Base-by-base conservation (phyloP, 2,329 filamentous ascomycete genomes). In the Xylariaceae sp. region DNA sequence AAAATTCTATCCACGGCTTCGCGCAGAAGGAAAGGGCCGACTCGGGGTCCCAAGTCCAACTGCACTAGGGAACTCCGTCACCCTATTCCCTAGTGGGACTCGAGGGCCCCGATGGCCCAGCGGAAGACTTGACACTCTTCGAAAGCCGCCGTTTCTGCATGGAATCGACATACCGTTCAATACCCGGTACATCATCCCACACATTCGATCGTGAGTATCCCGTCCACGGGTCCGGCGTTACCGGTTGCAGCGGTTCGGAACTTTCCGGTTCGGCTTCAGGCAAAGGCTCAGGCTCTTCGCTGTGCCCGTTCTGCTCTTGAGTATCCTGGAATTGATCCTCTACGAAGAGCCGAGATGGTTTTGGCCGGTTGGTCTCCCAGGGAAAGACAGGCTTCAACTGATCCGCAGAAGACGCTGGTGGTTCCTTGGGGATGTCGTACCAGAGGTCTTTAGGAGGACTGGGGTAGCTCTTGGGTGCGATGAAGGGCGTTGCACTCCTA, bases 101-200 rank as follows among this genome's bases (percentile, higher is more conserved):
- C 10, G 66, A 67, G 53, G 71, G 50, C 39, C 51, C 63, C 45
- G 72, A 64, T 23, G 59, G 62, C 51, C 68, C 69, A 34, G 67
- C 67, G 53, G 64, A 9, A 42, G 37, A 67, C 61, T 73, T 72
- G 52, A 70, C 66, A 62, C 71, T 74, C 49, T 64, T 69, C 47
- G 69, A 66, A 51, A 77, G 76, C 53, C 74, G 76, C 69, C 84
- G 81, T 72, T 87, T 85, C 67, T 88, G 86, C 58, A 96, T 78
- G 56, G 84, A 82, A 64, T 90, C 89, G 57, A 97, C 89, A 71
- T 97, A 99, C 64, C 84, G 83, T 68, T 90, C 87, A 67, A 99
- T 99, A 65, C 90, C 88, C 10, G 90, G 89, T 55, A 95, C 83
- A 56, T 90, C 89, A 69, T 99, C 94, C 94, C 94, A 99, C 13